Evolutionary conservation across 2,329 filamentous ascomycete genomes (phyloP).

Genomic region (Emericellopsis atlantica): DNA sequence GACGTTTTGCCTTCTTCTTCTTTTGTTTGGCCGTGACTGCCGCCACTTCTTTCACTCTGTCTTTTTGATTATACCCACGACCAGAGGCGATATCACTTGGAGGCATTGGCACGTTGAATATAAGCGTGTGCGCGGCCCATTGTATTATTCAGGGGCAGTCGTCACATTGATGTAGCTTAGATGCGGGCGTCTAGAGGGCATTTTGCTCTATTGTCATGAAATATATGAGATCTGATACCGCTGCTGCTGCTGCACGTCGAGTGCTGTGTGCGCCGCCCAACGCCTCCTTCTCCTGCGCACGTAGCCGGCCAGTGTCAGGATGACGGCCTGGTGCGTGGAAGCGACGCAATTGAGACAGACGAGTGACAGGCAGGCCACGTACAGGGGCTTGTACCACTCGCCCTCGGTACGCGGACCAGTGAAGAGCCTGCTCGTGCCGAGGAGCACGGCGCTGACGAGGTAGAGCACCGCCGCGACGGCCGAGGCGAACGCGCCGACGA

Average conservation of each 20-base stretch:
- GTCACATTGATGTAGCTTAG: too few relatives aligned
- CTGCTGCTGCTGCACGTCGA: neutral
- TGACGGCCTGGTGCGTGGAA: neutral
- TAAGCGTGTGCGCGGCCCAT: too few relatives aligned
- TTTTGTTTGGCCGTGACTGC: neutral
- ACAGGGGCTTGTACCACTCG: constrained; percentile 12
- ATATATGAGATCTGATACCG: neutral
- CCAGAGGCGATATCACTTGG: neutral
- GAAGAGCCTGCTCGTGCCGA: constrained; percentile 9
- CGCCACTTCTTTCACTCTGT: neutral
- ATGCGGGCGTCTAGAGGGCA: too few relatives aligned
- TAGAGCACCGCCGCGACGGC: neutral
- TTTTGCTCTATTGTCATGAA: too few relatives aligned
- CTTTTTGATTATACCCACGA: constrained; percentile 2
- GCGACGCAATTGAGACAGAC: neutral
- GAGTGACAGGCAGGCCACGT: neutral
- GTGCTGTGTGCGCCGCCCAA: neutral
- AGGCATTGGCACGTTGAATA: neutral
- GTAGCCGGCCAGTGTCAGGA: neutral
- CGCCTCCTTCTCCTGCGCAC: too few relatives aligned
- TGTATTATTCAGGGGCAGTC: too few relatives aligned
- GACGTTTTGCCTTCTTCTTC: constrained; percentile 1
- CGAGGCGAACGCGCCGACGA: neutral
- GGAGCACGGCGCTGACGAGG: neutral
- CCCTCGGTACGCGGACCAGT: constrained; percentile 11